Percentiles rank a stretch among this genome's conserved stretches.
These are phyloP conservation scores for Aspergillus tubingensis DNA, from an alignment of 2,329 filamentous ascomycete species.

Conservation along the genomic window DNA sequence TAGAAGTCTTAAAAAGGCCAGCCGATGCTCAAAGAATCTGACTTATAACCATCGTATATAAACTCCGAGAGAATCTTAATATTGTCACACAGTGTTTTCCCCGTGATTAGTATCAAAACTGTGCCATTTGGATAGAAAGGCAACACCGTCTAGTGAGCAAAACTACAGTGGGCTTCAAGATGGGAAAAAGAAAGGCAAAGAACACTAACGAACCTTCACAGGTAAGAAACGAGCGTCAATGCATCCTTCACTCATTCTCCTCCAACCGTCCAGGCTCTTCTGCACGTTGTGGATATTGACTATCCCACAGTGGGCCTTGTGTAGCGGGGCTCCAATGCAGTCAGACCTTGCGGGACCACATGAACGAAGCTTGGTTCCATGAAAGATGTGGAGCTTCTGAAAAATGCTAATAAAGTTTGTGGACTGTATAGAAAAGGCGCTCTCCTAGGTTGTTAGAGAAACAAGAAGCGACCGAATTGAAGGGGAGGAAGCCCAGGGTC, in stretches of 20 bases:
- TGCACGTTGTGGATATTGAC: not conserved
- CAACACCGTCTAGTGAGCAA: not conserved
- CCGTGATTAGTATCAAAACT: too few species aligned
- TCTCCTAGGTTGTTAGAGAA: not conserved
- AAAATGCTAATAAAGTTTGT: not conserved
- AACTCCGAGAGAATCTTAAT: too few species aligned
- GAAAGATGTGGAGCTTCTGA: not conserved
- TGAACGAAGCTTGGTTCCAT: not conserved
- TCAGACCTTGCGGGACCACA: not conserved
- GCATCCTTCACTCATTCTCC: not conserved
- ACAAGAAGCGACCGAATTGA: not conserved
- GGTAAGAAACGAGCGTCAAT: constrained; percentile 12
- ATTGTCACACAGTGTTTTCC: too few species aligned
- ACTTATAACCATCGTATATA: too few species aligned
- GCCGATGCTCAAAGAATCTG: too few species aligned
- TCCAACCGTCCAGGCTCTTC: not conserved
- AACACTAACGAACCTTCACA: not conserved
- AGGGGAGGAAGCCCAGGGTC: not conserved
- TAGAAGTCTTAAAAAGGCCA: too few species aligned
- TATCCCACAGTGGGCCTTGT: too few species aligned
- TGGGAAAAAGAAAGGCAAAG: not conserved
- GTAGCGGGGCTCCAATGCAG: not conserved
- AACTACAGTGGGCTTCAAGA: not conserved
- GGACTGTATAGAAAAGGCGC: not conserved
- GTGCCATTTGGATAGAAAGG: too few species aligned